A percentile compares a stretch with the other conserved stretches of the same genome.
Evolutionary conservation across 2,329 filamentous ascomycete genomes (phyloP).

Genomic region (Epichloe festucae): DNA sequence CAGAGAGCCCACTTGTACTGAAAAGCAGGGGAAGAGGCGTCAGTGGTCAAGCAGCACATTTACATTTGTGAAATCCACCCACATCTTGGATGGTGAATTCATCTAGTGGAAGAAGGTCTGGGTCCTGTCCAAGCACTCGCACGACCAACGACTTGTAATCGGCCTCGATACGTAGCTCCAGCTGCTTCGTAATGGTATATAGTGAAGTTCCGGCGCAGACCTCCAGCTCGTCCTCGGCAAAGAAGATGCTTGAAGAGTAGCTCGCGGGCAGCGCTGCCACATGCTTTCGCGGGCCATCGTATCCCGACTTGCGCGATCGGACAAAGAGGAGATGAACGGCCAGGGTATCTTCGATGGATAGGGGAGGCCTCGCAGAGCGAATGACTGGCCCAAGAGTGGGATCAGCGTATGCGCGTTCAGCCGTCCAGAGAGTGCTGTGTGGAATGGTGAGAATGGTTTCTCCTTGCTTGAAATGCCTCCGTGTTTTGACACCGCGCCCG

Average conservation of each 20-base stretch:
- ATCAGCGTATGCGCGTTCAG: constrained; percentile 19
- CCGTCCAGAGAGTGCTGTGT: constrained; percentile 18
- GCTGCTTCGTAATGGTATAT: constrained; percentile 19
- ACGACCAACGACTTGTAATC: constrained; percentile 17
- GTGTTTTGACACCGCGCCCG: constrained; percentile 19
- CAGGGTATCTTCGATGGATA: constrained; percentile 21
- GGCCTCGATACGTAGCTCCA: constrained; percentile 15
- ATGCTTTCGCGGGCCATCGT: constrained; percentile 16
- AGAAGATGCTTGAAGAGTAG: constrained; percentile 23
- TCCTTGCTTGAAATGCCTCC: constrained; percentile 18
- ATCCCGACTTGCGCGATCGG: constrained; percentile 19
- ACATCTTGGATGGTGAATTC: constrained; percentile 21
- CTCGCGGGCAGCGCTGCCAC: constrained; percentile 17
- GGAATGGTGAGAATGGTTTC: constrained; percentile 22
- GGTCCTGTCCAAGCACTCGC: constrained; percentile 17
- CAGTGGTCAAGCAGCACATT: constrained; percentile 2
- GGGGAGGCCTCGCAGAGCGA: constrained; percentile 17
- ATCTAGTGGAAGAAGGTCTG: constrained; percentile 19
- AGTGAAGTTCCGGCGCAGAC: constrained; percentile 21
- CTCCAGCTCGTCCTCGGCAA: constrained; percentile 19
- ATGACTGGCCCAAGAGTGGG: constrained; percentile 18
- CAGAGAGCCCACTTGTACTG: constrained; percentile 25
- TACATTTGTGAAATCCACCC: constrained; percentile 9
- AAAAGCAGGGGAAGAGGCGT: constrained; percentile 5
- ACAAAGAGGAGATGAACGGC: constrained; percentile 22